phyloP scores from a whole-genome alignment of 2,329 filamentous ascomycete species.

The Dichotomopilus funicola region DNA sequence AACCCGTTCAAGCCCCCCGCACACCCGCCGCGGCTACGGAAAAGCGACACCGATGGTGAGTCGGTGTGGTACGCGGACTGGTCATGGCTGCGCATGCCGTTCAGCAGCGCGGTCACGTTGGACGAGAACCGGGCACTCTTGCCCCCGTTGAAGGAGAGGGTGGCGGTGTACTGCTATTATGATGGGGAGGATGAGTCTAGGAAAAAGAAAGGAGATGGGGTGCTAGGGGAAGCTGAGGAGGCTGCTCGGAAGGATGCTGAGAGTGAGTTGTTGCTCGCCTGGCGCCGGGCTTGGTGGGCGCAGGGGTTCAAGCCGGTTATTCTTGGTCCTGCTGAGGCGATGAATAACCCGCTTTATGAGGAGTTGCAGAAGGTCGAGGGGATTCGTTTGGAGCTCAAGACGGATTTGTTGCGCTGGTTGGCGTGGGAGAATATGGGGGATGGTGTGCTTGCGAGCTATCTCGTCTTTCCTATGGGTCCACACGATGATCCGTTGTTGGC shows the following conservation, averaged over 20 bases:
- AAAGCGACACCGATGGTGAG: constrained; percentile 71
- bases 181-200: constrained; percentile 48
- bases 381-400: constrained; percentile 56
- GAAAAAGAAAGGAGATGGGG: constrained; percentile 22
- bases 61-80: constrained; percentile 83
- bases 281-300: constrained; percentile 93
- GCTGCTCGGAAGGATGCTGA: constrained; percentile 63
- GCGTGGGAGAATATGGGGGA: constrained; percentile 90
- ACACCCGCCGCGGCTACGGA: constrained; percentile 66
- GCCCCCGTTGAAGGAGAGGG: constrained; percentile 64
- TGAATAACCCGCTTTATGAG: constrained; percentile 72
- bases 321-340: constrained; percentile 71
- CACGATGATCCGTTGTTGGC: constrained; percentile 65
- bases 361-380: constrained; percentile 54
- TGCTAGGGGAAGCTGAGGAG: constrained; percentile 39
- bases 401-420: constrained; percentile 75
- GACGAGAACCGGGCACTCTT: constrained; percentile 80
- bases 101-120: constrained; percentile 71
- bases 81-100: constrained; percentile 79
- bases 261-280: constrained; percentile 71
- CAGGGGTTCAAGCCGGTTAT: constrained; percentile 85
- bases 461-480: constrained; percentile 77
- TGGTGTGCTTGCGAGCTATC: constrained; percentile 71
- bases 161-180: constrained; percentile 86
- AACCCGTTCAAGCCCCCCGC: constrained; percentile 64